These are phyloP conservation scores for Perilla frutescens DNA, from an alignment of 257 asterid genomes.

Conservation along the genomic window DNA sequence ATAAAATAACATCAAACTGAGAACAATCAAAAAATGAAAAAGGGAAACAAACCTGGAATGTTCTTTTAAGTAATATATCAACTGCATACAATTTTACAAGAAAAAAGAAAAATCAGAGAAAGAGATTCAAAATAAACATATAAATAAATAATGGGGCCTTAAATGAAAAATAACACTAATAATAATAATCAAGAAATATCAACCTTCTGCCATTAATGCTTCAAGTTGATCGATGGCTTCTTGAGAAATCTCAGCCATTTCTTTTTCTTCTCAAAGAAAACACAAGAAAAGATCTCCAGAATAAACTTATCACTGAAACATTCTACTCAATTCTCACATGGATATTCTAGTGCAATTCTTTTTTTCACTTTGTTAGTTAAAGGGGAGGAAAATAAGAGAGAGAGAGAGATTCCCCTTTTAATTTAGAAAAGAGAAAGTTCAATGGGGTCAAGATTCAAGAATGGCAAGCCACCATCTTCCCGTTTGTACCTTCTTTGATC, in stretches of 20 bases:
- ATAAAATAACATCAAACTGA: not conserved
- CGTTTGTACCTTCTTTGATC: conserved; percentile 26
- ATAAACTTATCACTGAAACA: conserved; percentile 16
- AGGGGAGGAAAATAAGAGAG: conserved; percentile 10
- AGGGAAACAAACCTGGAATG: conserved; percentile 56
- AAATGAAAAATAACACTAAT: not conserved
- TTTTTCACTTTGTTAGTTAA: conserved; percentile 28
- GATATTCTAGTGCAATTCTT: conserved; percentile 31
- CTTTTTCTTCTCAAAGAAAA: conserved; percentile 19
- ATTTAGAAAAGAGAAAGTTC: conserved; percentile 26
- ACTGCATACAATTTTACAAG: conserved; percentile 47
- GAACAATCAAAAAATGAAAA: not conserved
- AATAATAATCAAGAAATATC: not conserved
- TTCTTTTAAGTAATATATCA: conserved; percentile 54
- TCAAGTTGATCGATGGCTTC: conserved; percentile 59
- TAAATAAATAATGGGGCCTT: conserved; percentile 7
- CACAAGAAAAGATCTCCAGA: not conserved
- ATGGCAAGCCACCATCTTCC: conserved; percentile 40
- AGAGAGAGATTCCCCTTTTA: conserved; percentile 45
- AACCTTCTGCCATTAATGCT: conserved; percentile 66
- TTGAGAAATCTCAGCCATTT: conserved; percentile 64
- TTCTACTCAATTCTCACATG: conserved; percentile 25
- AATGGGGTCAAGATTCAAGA: conserved; percentile 57
- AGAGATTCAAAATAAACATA: not conserved
- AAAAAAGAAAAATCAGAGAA: conserved; percentile 4